A percentile compares a stretch with the other conserved stretches of the same genome.
phyloP scores from a whole-genome alignment of 139 green algal species.

The Chlorella ohadii region DNA sequence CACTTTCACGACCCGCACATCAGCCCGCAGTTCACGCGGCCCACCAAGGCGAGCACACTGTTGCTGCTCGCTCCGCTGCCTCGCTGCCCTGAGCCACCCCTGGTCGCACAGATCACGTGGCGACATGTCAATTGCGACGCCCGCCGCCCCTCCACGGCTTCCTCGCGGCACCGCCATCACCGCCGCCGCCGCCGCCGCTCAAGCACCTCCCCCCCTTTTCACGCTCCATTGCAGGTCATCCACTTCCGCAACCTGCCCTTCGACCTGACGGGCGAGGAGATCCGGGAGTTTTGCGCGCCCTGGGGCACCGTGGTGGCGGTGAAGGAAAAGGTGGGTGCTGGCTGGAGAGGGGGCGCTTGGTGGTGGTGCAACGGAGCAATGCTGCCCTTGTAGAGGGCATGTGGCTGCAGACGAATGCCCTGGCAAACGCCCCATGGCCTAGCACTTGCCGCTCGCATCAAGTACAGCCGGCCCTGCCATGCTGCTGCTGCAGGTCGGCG shows the following conservation, averaged over 20 bases:
- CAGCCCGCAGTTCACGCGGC: constrained; percentile 12
- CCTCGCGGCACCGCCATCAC: too few relatives aligned
- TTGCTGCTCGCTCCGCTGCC: background rate
- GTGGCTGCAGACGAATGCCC: too few relatives aligned
- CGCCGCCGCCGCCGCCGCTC: background rate
- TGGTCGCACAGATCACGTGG: background rate
- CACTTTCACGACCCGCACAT: background rate
- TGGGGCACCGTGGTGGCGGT: constrained; percentile 27
- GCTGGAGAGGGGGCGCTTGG: too few relatives aligned
- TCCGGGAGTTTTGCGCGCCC: constrained; percentile 17
- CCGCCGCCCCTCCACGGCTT: too few relatives aligned
- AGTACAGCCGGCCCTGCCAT: too few relatives aligned
- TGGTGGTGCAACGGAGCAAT: too few relatives aligned
- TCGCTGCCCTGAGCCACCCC: background rate
- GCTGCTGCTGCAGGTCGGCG: constrained; percentile 55
- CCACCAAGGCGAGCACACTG: constrained; percentile 5
- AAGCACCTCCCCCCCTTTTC: background rate
- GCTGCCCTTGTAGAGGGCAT: too few relatives aligned
- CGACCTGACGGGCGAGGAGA: constrained; percentile 62
- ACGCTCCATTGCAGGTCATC: constrained; percentile 58
- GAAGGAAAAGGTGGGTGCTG: constrained; percentile 16
- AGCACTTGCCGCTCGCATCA: too few relatives aligned
- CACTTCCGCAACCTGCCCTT: constrained; percentile 80
- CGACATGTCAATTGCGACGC: too few relatives aligned
- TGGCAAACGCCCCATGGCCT: too few relatives aligned